A percentile compares a stretch with the other conserved stretches of the same genome.
Conservation (phyloP, 2,329 filamentous ascomycete species). For the Cadophora sp. region DNA sequence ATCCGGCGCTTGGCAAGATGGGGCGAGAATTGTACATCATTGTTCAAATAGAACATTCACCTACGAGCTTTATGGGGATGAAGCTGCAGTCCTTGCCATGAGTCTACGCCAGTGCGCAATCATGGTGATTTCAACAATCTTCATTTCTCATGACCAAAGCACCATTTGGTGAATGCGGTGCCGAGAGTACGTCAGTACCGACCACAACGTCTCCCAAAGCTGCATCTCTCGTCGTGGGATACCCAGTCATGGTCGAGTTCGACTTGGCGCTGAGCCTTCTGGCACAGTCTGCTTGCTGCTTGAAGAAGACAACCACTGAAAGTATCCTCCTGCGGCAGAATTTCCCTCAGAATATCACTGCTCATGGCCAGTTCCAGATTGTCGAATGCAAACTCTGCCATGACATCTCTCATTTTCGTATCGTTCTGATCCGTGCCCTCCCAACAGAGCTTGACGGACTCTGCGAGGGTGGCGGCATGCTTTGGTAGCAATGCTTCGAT, state of each 20-base stretch:
- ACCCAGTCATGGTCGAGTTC: conserved; percentile 3
- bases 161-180: no score
- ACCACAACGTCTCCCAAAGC: background rate
- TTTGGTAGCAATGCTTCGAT: background rate
- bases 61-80: no score
- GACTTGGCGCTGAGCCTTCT: conserved; percentile 15
- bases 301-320: background rate
- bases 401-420: background rate
- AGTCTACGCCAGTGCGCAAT: background rate
- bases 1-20: conserved; percentile 24
- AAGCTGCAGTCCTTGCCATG: no score
- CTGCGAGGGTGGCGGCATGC: background rate
- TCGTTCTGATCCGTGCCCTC: background rate
- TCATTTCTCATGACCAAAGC: no score
- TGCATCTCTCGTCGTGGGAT: background rate
- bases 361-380: background rate
- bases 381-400: background rate
- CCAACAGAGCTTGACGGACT: background rate
- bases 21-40: conserved; percentile 17
- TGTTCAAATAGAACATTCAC: background rate
- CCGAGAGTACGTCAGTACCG: no score
- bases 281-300: background rate
- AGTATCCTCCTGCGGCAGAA: background rate
- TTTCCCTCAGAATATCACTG: background rate
- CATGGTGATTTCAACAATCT: no score